phyloP scores from a whole-genome alignment of 257 asterid species.

The Henckelia pumila region DNA sequence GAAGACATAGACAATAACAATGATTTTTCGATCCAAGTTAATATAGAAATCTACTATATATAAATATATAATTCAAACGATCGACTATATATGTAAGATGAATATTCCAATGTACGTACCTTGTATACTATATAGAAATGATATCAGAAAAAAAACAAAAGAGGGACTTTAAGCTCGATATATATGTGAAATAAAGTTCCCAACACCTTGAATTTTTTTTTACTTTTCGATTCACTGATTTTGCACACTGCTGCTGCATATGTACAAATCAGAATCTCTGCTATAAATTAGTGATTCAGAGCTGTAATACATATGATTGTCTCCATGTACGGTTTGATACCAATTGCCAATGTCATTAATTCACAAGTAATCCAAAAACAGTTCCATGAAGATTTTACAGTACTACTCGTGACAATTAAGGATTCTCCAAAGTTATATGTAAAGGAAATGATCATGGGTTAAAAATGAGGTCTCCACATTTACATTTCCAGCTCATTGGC shows the following conservation, averaged over 20 bases:
- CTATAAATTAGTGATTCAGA: not conserved
- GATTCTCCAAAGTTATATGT: not conserved
- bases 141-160: not conserved
- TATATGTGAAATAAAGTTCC: not conserved
- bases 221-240: not conserved
- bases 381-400: not conserved
- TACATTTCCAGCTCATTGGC: conserved; percentile 1
- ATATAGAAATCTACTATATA: too few species aligned
- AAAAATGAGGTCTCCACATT: not conserved
- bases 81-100: too few species aligned
- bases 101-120: too few species aligned
- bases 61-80: too few species aligned
- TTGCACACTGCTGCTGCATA: not conserved
- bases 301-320: not conserved
- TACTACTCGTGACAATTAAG: too few species aligned
- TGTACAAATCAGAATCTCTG: not conserved
- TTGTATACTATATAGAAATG: not conserved
- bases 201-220: not conserved
- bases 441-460: not conserved
- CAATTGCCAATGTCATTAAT: too few species aligned
- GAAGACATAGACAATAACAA: too few species aligned
- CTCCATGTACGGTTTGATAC: not conserved
- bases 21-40: too few species aligned
- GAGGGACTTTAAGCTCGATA: not conserved
- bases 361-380: not conserved